These are phyloP conservation scores for Agastache rugosa DNA, from an alignment of 257 asterid species.

Conservation along the genomic window DNA sequence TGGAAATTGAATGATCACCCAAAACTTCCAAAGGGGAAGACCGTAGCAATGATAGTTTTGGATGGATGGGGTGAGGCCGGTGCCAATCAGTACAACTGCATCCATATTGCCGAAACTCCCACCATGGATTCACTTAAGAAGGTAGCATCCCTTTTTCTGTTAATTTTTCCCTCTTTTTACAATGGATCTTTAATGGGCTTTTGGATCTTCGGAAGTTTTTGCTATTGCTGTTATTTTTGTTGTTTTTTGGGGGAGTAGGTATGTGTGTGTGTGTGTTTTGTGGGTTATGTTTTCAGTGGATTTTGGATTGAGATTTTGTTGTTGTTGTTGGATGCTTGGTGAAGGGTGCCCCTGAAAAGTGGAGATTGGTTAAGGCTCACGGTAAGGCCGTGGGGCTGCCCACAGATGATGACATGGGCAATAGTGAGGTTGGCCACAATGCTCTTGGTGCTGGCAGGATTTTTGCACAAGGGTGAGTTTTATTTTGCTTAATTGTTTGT, in stretches of 20 bases:
- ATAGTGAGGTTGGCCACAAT: constrained; percentile 98
- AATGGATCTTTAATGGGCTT: not conserved
- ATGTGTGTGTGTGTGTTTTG: not conserved
- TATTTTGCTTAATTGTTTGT: not conserved
- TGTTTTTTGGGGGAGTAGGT: too few species aligned
- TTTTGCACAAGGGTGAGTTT: constrained; percentile 89
- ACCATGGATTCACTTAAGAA: constrained; percentile 93
- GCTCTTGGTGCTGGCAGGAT: constrained; percentile 99
- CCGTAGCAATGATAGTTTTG: constrained; percentile 79
- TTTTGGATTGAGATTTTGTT: constrained; percentile 26
- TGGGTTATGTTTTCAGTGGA: not conserved
- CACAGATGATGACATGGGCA: constrained; percentile 98
- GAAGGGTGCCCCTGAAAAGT: constrained; percentile 90
- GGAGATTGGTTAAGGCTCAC: constrained; percentile 97
- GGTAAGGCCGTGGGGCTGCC: constrained; percentile 97
- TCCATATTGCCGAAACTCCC: constrained; percentile 93
- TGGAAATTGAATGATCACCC: constrained; percentile 93
- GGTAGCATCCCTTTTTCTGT: constrained; percentile 39
- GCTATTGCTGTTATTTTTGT: not conserved
- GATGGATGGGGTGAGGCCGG: constrained; percentile 99
- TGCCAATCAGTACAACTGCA: constrained; percentile 83
- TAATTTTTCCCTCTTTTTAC: not conserved
- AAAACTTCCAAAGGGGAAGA: constrained; percentile 83
- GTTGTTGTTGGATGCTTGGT: constrained; percentile 38
- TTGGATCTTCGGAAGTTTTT: constrained; percentile 15